A percentile compares a stretch with the other conserved stretches of the same genome.
Evolutionary conservation across 192 early-diverging fungal species (phyloP).

Genomic region (Neocallimastix lanati): DNA sequence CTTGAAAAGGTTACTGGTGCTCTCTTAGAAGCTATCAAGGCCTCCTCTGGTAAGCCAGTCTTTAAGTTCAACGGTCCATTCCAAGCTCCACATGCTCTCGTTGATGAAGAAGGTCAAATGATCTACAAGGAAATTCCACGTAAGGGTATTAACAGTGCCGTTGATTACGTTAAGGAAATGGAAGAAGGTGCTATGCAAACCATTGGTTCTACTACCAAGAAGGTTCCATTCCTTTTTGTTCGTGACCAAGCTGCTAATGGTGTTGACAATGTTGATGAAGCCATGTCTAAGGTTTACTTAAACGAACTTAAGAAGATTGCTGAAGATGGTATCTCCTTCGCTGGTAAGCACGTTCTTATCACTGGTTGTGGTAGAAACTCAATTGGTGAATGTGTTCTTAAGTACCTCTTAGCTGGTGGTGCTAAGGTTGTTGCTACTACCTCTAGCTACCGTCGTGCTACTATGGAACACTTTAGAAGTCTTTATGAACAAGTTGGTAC

Average conservation of each 20-base stretch:
- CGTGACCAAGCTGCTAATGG: neutral
- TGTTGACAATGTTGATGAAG: constrained; percentile 15
- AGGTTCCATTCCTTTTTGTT: neutral
- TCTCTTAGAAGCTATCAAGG: neutral
- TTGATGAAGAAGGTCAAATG: constrained; percentile 65
- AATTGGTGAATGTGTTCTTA: constrained; percentile 68
- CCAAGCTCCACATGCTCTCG: constrained; percentile 48
- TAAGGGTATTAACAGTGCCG: constrained; percentile 61
- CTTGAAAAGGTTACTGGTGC: neutral
- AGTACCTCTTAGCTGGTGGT: constrained; percentile 68
- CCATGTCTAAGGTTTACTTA: constrained; percentile 62
- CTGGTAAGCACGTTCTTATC: constrained; percentile 64
- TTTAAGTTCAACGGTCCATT: neutral
- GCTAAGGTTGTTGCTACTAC: constrained; percentile 81
- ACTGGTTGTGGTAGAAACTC: constrained; percentile 82
- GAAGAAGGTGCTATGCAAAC: constrained; percentile 14
- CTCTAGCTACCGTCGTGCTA: constrained; percentile 60
- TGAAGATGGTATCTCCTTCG: constrained; percentile 65
- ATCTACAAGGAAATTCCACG: constrained; percentile 73
- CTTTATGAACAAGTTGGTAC: constrained; percentile 82
- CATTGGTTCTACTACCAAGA: neutral
- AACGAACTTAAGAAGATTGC: constrained; percentile 66
- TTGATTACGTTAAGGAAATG: constrained; percentile 85
- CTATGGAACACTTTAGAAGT: constrained; percentile 65
- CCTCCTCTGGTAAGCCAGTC: neutral